Percentiles rank a stretch among this genome's conserved stretches.
These are phyloP conservation scores for Penstemon eatonii DNA, from an alignment of 257 asterid genomes.

Conservation along the genomic window DNA sequence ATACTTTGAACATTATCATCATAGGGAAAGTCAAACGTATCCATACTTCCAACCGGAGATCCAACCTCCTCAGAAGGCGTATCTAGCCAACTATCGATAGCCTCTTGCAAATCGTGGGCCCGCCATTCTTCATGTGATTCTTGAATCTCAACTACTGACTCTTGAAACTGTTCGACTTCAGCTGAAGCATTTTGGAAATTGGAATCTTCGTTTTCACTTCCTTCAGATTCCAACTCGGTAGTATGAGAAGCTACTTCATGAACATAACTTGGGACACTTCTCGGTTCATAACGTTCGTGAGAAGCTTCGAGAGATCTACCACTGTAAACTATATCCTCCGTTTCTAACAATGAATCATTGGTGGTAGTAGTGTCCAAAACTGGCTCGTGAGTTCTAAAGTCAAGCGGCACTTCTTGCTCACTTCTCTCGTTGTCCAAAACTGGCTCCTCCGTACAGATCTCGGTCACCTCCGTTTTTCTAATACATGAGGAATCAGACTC, in stretches of 20 bases:
- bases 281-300: slow-evolving; percentile 35
- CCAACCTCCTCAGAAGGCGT: slow-evolving; percentile 56
- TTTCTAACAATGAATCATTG: slow-evolving; percentile 34
- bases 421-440: slow-evolving; percentile 31
- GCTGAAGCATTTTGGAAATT: slow-evolving; percentile 43
- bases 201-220: slow-evolving; percentile 35
- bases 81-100: slow-evolving; percentile 67
- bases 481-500: slow-evolving; percentile 35
- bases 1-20: slow-evolving; percentile 55
- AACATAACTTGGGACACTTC: slow-evolving; percentile 32
- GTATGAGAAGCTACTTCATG: slow-evolving; percentile 24
- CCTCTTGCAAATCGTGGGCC: slow-evolving; percentile 55
- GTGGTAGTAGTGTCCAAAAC: slow-evolving; percentile 26
- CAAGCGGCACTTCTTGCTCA: slow-evolving; percentile 27
- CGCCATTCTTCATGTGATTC: slow-evolving; percentile 63
- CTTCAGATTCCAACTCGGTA: slow-evolving; percentile 35
- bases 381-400: slow-evolving; percentile 15
- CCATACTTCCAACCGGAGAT: slow-evolving; percentile 43
- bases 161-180: slow-evolving; percentile 44
- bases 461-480: slow-evolving; percentile 37
- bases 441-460: slow-evolving; percentile 31
- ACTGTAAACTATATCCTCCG: slow-evolving; percentile 25
- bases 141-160: slow-evolving; percentile 38
- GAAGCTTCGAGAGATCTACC: slow-evolving; percentile 30
- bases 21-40: slow-evolving; percentile 44